Conservation (phyloP, 495 filamentous ascomycete genomes). For the Hyphodiscus hymeniophilus region DNA sequence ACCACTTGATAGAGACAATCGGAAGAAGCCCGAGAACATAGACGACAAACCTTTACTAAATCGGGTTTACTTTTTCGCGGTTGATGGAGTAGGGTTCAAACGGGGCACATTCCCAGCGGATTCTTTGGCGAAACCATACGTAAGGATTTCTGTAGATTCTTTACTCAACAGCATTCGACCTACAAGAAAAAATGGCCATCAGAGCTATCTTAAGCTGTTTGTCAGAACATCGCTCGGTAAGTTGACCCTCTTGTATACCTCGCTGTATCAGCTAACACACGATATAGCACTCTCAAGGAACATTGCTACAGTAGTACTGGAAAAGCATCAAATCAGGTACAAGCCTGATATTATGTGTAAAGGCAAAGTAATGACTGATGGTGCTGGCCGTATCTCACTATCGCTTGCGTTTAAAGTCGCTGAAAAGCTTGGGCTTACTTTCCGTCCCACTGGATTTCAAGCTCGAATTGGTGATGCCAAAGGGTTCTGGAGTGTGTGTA, state of each 20-base stretch:
- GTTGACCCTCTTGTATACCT: constrained; percentile 27
- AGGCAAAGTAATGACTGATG: constrained; percentile 67
- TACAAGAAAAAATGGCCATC: constrained; percentile 27
- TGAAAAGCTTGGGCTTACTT: constrained; percentile 46
- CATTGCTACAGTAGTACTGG: constrained; percentile 37
- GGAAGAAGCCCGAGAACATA: constrained; percentile 10
- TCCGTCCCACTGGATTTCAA: constrained; percentile 69
- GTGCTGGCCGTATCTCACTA: constrained; percentile 64
- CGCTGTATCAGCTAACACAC: not conserved
- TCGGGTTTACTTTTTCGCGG: constrained; percentile 46
- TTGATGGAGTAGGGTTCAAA: constrained; percentile 29
- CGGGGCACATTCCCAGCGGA: not conserved
- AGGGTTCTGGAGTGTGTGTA: constrained; percentile 75
- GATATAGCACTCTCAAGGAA: constrained; percentile 34
- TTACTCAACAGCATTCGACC: constrained; percentile 48
- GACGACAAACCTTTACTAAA: constrained; percentile 20
- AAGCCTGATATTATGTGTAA: constrained; percentile 23
- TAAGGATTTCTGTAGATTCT: constrained; percentile 29
- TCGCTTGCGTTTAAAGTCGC: constrained; percentile 52
- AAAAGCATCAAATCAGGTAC: constrained; percentile 32
- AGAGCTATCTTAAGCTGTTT: constrained; percentile 45
- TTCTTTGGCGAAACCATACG: not conserved
- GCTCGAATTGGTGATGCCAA: constrained; percentile 78
- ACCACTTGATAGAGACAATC: constrained; percentile 8
- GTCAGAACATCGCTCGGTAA: constrained; percentile 29